Conservation (phyloP, 106 monocot species). For the Allium cepa region DNA sequence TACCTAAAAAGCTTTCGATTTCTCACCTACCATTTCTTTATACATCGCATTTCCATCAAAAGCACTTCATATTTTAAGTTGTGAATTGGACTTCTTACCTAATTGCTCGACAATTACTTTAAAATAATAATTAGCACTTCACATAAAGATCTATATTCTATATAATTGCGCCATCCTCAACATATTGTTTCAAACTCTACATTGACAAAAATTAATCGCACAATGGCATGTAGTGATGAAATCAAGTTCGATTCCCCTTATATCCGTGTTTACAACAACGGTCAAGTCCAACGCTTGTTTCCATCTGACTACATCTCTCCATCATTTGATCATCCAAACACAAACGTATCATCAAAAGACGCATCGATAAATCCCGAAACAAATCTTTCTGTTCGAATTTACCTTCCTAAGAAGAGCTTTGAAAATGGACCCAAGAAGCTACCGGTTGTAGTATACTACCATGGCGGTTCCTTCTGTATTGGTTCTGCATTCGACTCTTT, state of each 20-base stretch:
- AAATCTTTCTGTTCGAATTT: not conserved
- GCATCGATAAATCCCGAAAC: not conserved
- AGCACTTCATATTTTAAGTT: too few species aligned
- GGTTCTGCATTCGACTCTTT: not conserved
- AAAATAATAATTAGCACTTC: too few species aligned
- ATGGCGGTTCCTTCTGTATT: constrained; percentile 14
- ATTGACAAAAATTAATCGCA: too few species aligned
- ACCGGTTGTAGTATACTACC: constrained; percentile 12
- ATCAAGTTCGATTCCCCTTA: not conserved
- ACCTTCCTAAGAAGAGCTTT: not conserved
- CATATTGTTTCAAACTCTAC: too few species aligned
- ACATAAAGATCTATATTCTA: too few species aligned
- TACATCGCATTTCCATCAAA: too few species aligned
- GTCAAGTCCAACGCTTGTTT: constrained; percentile 2
- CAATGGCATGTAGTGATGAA: not conserved
- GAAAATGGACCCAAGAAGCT: not conserved
- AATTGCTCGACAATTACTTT: too few species aligned
- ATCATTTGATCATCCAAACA: not conserved
- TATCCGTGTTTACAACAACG: constrained; percentile 5
- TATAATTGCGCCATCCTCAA: too few species aligned
- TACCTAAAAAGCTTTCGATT: too few species aligned
- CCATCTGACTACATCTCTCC: not conserved
- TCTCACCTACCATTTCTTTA: too few species aligned
- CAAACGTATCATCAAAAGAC: constrained; percentile 5
- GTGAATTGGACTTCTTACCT: too few species aligned